Conservation (phyloP, 768 basidiomycete genomes). For the Mycena olivaceomarginata region DNA sequence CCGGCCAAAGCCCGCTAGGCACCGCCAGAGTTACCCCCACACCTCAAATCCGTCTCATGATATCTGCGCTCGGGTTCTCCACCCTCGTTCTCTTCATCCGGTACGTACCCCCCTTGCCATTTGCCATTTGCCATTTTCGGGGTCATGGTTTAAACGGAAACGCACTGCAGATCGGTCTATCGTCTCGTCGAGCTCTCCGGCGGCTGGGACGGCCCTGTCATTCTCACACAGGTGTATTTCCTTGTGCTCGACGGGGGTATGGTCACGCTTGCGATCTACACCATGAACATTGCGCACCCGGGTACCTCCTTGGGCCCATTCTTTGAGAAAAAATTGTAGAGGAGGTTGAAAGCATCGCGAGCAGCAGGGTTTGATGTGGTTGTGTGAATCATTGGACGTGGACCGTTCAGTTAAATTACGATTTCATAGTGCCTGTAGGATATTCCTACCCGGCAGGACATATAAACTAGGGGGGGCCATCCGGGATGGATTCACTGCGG, state of each 20-base stretch:
- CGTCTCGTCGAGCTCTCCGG: constrained; percentile 70
- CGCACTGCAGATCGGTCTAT: constrained; percentile 65
- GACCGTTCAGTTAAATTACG: too few species aligned
- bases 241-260: constrained; percentile 66
- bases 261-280: constrained; percentile 64
- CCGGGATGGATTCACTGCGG: too few species aligned
- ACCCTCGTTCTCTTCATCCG: too few species aligned
- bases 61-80: constrained; percentile 58
- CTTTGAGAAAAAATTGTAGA: too few species aligned
- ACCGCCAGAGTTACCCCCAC: not conserved
- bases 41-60: constrained; percentile 48
- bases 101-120: constrained; percentile 50
- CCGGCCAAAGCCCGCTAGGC: not conserved
- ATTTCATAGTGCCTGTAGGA: too few species aligned
- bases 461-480: too few species aligned
- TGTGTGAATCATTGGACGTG: too few species aligned
- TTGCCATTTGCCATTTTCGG: too few species aligned
- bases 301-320: constrained; percentile 56
- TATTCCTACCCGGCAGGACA: too few species aligned
- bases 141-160: too few species aligned
- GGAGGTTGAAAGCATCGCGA: too few species aligned
- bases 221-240: constrained; percentile 68
- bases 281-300: constrained; percentile 66
- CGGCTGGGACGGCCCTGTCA: constrained; percentile 71
- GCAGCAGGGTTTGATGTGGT: too few species aligned